phyloP scores from a whole-genome alignment of 78 protist genomes.

The Dictyostelium brefeldianum region DNA sequence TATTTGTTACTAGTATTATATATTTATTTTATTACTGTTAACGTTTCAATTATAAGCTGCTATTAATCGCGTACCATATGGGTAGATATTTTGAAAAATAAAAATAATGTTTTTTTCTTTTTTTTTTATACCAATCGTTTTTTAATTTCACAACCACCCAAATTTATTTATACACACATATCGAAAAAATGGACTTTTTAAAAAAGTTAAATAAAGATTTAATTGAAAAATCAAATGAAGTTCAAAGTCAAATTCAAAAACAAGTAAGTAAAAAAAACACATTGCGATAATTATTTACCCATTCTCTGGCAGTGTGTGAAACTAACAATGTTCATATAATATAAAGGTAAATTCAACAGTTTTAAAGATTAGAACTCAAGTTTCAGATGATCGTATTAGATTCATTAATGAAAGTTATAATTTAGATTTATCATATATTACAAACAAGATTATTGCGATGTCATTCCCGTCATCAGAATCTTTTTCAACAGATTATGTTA shows the following conservation, averaged over 20 bases:
- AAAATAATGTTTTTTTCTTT: no score
- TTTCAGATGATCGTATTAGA: conserved; percentile 61
- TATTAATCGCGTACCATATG: no score
- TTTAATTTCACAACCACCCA: no score
- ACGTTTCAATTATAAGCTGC: no score
- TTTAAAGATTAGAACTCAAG: conserved; percentile 35
- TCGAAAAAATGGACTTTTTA: neutral
- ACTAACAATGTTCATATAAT: neutral
- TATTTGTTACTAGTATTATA: no score
- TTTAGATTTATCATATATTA: conserved; percentile 82
- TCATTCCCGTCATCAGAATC: conserved; percentile 51
- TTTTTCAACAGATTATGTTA: neutral
- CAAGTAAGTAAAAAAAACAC: no score
- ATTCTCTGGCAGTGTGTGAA: neutral
- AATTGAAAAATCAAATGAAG: neutral
- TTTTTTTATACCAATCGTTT: neutral
- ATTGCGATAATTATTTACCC: no score
- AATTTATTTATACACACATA: no score
- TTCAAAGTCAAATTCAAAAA: conserved; percentile 2
- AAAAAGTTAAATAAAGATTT: neutral
- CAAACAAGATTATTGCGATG: conserved; percentile 71
- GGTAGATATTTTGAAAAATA: no score
- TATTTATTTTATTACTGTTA: no score
- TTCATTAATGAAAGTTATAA: conserved; percentile 59
- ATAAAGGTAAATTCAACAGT: neutral